Conservation (phyloP, 345 rosid genomes). For the Conringia planisiliqua region DNA sequence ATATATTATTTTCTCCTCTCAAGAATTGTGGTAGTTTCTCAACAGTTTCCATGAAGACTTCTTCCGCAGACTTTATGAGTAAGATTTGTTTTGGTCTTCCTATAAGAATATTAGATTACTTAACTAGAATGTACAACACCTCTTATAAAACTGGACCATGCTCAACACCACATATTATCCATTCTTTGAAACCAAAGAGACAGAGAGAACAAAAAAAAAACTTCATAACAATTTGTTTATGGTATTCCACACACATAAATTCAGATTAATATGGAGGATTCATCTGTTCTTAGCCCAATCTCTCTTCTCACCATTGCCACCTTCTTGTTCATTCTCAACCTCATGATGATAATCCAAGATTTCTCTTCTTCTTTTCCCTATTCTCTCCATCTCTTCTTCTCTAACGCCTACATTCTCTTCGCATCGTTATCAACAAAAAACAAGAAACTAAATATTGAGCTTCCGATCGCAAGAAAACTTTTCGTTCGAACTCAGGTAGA, state of each 20-base stretch:
- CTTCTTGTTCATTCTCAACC: conserved; percentile 26
- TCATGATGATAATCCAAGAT: conserved; percentile 26
- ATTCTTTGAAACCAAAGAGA: conserved; percentile 3
- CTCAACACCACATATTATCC: conserved; percentile 5
- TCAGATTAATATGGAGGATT: conserved; percentile 31
- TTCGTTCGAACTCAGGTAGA: background rate
- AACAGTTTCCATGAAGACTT: conserved; percentile 24
- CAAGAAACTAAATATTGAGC: background rate
- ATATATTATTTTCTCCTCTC: too few relatives aligned
- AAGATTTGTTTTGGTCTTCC: conserved; percentile 24
- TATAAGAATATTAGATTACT: background rate
- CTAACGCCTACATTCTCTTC: conserved; percentile 11
- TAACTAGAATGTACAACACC: background rate
- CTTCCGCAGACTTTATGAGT: conserved; percentile 19
- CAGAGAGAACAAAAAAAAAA: background rate
- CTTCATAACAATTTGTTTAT: background rate
- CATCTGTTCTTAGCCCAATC: conserved; percentile 30
- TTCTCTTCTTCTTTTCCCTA: conserved; percentile 26
- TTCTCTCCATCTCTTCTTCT: conserved; percentile 17
- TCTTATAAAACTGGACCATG: conserved; percentile 19
- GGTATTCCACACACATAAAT: conserved; percentile 26
- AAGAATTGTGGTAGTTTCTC: conserved; percentile 22
- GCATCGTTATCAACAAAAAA: background rate
- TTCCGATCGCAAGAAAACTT: background rate
- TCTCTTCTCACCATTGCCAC: conserved; percentile 25